These are phyloP conservation scores for Kwoniella dendrophila DNA, from an alignment of 768 basidiomycete genomes.

Conservation along the genomic window DNA sequence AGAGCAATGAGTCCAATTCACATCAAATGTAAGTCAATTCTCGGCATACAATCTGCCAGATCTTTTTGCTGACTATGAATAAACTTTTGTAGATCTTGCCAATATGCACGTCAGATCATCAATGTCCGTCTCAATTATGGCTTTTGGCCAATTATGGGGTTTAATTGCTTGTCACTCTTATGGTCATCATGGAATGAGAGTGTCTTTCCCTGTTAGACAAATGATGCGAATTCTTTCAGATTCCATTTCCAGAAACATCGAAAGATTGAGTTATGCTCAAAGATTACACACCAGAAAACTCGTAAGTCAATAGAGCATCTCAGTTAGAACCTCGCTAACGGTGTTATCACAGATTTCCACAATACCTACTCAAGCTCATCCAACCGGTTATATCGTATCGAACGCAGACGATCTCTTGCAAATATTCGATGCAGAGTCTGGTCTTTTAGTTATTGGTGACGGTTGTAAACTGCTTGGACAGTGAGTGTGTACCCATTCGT, in stretches of 20 bases:
- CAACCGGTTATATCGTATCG: slow-evolving; percentile 76
- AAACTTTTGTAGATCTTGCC: slow-evolving; percentile 67
- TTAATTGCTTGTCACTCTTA: slow-evolving; percentile 78
- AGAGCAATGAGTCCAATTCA: slow-evolving; percentile 89
- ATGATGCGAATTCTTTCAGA: slow-evolving; percentile 78
- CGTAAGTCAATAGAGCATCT: slow-evolving; percentile 58
- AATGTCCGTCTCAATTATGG: slow-evolving; percentile 83
- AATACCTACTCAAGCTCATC: slow-evolving; percentile 67
- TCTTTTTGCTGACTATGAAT: slow-evolving; percentile 6
- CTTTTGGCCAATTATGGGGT: slow-evolving; percentile 79
- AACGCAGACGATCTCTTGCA: slow-evolving; percentile 76
- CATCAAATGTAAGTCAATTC: slow-evolving; percentile 64
- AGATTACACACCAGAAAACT: slow-evolving; percentile 74
- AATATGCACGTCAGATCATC: slow-evolving; percentile 83
- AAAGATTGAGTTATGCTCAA: slow-evolving; percentile 74
- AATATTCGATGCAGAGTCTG: slow-evolving; percentile 68
- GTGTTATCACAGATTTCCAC: slow-evolving; percentile 65
- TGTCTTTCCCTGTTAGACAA: slow-evolving; percentile 80
- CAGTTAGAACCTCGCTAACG: background rate
- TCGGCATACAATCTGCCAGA: slow-evolving; percentile 13
- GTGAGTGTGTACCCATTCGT: slow-evolving; percentile 60
- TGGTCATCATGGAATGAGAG: slow-evolving; percentile 75
- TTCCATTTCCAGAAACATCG: slow-evolving; percentile 76
- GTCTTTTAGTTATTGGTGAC: slow-evolving; percentile 61
- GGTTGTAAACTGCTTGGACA: slow-evolving; percentile 65